Conservation (phyloP, 179 eudicot species). For the Heliamphora pulchella region DNA sequence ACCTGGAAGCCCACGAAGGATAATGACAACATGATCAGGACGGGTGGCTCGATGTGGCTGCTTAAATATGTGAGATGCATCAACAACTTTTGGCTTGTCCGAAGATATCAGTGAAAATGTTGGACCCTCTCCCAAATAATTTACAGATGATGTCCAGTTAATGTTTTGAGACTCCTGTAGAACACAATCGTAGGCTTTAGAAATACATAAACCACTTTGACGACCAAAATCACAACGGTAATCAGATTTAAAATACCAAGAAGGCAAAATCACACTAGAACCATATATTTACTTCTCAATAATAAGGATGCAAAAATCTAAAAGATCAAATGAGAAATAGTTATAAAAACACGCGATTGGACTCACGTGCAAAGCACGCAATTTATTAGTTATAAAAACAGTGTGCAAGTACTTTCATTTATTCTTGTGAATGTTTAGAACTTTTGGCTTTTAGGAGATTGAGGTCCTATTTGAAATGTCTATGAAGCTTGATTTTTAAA, state of each 20-base stretch:
- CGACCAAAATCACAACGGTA: slow-evolving; percentile 11
- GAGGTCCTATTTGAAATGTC: too few species aligned
- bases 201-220: neutral
- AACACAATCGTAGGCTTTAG: neutral
- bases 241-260: neutral
- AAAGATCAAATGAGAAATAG: slow-evolving; percentile 2
- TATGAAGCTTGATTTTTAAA: too few species aligned
- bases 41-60: slow-evolving; percentile 82
- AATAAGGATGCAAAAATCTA: neutral
- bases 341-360: neutral
- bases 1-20: slow-evolving; percentile 99
- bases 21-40: slow-evolving; percentile 87
- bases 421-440: too few species aligned
- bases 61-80: slow-evolving; percentile 68
- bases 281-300: neutral
- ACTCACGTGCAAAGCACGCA: too few species aligned
- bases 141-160: slow-evolving; percentile 29
- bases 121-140: slow-evolving; percentile 37
- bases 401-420: too few species aligned
- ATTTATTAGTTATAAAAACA: too few species aligned
- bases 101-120: slow-evolving; percentile 22
- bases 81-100: slow-evolving; percentile 53
- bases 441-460: too few species aligned
- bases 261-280: neutral
- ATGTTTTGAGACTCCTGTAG: slow-evolving; percentile 42